Evolutionary conservation across 2,329 filamentous ascomycete genomes (phyloP).

Genomic region (Ophiocordyceps unilateralis): DNA sequence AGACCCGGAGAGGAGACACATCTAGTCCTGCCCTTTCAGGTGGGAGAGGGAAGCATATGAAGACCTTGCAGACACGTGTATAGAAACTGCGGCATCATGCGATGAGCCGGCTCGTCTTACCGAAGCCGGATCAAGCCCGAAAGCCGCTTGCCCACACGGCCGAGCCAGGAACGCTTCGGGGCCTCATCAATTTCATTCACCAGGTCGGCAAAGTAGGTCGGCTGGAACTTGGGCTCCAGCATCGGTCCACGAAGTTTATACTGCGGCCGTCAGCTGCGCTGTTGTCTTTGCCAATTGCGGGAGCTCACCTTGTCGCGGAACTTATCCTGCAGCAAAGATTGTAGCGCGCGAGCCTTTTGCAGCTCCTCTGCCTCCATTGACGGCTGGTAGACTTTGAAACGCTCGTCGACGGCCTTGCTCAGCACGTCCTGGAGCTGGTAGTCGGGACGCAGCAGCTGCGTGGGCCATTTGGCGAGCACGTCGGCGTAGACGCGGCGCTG

Average conservation of each 20-base stretch:
- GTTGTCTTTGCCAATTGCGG: background rate
- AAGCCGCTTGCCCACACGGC: constrained; percentile 33
- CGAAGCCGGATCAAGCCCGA: constrained; percentile 42
- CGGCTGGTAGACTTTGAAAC: constrained; percentile 13
- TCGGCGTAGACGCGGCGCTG: constrained; percentile 21
- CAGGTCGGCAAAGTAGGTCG: constrained; percentile 44
- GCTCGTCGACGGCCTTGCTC: constrained; percentile 16
- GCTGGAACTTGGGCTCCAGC: constrained; percentile 42
- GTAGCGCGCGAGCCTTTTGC: constrained; percentile 40
- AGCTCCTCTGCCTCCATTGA: constrained; percentile 30
- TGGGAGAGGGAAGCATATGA: too few species aligned
- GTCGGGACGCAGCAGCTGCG: constrained; percentile 44
- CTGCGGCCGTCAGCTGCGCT: constrained; percentile 6
- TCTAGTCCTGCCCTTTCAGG: constrained; percentile 39
- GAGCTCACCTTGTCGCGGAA: constrained; percentile 33
- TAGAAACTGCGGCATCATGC: too few species aligned
- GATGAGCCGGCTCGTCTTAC: constrained; percentile 17
- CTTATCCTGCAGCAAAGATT: constrained; percentile 40
- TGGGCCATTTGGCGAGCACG: constrained; percentile 39
- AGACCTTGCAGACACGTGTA: too few species aligned
- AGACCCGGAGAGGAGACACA: constrained; percentile 72
- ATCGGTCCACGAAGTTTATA: constrained; percentile 28
- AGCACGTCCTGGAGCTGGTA: constrained; percentile 44
- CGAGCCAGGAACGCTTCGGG: constrained; percentile 36
- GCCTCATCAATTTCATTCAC: constrained; percentile 45